Evolutionary conservation across 2,329 filamentous ascomycete genomes (phyloP).

Genomic region (Pyrenochaeta sp.): DNA sequence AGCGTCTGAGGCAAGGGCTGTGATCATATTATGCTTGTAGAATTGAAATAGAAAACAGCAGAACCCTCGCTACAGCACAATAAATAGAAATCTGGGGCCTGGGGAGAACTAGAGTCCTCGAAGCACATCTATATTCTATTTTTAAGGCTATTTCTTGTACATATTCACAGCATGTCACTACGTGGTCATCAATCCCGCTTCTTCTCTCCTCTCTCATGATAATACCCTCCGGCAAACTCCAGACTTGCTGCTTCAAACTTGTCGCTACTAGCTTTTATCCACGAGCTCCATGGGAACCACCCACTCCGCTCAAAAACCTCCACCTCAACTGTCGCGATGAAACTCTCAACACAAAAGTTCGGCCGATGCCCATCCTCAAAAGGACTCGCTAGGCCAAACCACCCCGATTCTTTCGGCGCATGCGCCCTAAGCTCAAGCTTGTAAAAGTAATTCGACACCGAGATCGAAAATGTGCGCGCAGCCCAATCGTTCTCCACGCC

Average conservation of each 20-base stretch:
- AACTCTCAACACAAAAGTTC: slow-evolving; percentile 57
- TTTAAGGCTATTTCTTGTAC: too few relatives aligned
- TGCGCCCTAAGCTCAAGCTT: slow-evolving; percentile 52
- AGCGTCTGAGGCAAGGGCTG: too few relatives aligned
- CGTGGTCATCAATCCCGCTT: slow-evolving; percentile 35
- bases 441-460: slow-evolving; percentile 47
- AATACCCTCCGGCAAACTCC: slow-evolving; percentile 60
- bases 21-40: too few relatives aligned
- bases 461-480: slow-evolving; percentile 47
- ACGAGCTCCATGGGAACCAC: slow-evolving; percentile 42
- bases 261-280: slow-evolving; percentile 51
- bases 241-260: slow-evolving; percentile 54
- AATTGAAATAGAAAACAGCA: too few relatives aligned
- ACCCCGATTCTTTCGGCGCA: slow-evolving; percentile 52
- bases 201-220: slow-evolving; percentile 51
- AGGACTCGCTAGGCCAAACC: slow-evolving; percentile 56
- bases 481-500: slow-evolving; percentile 51
- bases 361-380: slow-evolving; percentile 56
- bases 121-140: too few relatives aligned
- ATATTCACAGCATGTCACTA: too few relatives aligned
- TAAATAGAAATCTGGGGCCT: too few relatives aligned
- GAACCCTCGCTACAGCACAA: too few relatives aligned
- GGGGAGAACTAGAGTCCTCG: too few relatives aligned
- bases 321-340: slow-evolving; percentile 54
- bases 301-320: slow-evolving; percentile 50